Percentiles rank a stretch among this genome's conserved stretches.
phyloP scores from a whole-genome alignment of 257 asterid species.

The Petunia axillaris region DNA sequence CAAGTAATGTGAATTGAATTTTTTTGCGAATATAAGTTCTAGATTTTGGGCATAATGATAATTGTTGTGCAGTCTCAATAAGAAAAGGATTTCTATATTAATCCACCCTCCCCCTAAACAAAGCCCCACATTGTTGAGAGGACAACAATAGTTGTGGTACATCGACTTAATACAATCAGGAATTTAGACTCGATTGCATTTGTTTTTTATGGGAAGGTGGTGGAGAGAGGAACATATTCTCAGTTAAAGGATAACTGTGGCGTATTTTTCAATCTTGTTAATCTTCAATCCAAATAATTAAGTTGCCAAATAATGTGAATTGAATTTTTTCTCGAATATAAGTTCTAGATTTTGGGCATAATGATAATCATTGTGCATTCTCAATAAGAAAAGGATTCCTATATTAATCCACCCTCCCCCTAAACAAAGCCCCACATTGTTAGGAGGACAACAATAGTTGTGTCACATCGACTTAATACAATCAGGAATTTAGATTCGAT shows the following conservation, averaged over 20 bases:
- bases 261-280: conserved; percentile 66
- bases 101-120: too few species aligned
- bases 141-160: conserved; percentile 75
- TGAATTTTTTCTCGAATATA: too few species aligned
- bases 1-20: background rate
- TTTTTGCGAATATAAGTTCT: background rate
- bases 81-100: background rate
- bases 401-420: too few species aligned
- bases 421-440: too few species aligned
- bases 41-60: background rate
- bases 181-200: conserved; percentile 62
- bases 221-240: conserved; percentile 56
- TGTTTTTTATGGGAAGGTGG: conserved; percentile 64
- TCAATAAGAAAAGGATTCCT: too few species aligned
- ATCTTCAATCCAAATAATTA: conserved; percentile 40
- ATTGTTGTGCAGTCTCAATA: background rate
- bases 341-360: too few species aligned
- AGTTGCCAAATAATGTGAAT: too few species aligned
- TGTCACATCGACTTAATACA: conserved; percentile 84
- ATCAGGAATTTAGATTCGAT: conserved; percentile 65
- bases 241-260: conserved; percentile 68
- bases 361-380: too few species aligned
- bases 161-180: conserved; percentile 80
- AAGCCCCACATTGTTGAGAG: conserved; percentile 36
- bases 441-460: conserved; percentile 70